Conservation (phyloP, 495 filamentous ascomycete species). For the Aspergillus mulundensis region DNA sequence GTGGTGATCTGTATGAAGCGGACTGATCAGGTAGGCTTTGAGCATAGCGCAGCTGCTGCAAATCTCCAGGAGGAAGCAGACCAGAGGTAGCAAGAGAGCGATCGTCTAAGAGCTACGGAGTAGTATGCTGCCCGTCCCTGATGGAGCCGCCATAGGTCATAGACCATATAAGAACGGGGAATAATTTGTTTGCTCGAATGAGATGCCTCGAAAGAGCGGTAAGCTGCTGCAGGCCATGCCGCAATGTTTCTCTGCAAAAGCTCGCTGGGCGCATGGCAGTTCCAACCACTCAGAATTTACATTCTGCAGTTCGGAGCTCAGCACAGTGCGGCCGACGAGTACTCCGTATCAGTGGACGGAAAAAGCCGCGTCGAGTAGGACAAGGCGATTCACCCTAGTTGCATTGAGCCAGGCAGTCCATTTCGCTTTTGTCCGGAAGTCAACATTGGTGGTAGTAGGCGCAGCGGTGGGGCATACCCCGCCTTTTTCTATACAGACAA, state of each 20-base stretch:
- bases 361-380: slow-evolving; percentile 9
- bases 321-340: not conserved
- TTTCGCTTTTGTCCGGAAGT: not conserved
- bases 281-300: slow-evolving; percentile 1
- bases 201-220: not conserved
- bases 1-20: not conserved
- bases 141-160: not conserved
- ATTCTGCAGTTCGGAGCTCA: not conserved
- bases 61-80: not conserved
- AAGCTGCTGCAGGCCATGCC: slow-evolving; percentile 10
- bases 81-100: not conserved
- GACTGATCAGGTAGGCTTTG: not conserved
- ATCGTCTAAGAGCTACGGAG: not conserved
- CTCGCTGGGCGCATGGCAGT: not conserved
- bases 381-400: slow-evolving; percentile 9
- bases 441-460: slow-evolving; percentile 2
- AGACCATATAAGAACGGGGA: not conserved
- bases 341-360: not conserved
- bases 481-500: slow-evolving; percentile 9
- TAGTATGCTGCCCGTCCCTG: not conserved
- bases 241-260: slow-evolving; percentile 2
- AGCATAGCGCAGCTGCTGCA: not conserved
- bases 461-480: slow-evolving; percentile 19
- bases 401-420: slow-evolving; percentile 6
- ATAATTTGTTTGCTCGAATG: not conserved